These are phyloP conservation scores for Xylaria arbuscula DNA, from an alignment of 2,329 filamentous ascomycete species.

Conservation along the genomic window DNA sequence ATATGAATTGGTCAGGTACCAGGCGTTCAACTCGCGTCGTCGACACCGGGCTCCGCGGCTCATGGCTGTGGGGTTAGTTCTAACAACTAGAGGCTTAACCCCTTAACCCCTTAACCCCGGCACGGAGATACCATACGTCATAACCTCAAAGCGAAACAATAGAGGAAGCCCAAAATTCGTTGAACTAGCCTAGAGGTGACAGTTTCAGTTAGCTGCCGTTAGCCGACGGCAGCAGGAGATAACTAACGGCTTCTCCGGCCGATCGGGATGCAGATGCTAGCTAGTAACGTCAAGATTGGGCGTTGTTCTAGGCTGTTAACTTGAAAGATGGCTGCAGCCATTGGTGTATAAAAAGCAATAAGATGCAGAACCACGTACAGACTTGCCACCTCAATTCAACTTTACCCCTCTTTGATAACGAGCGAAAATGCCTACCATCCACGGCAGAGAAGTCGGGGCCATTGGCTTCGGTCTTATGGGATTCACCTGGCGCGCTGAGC, in stretches of 20 bases:
- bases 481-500: slow-evolving; percentile 46
- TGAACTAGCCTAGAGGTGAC: neutral
- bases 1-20: neutral
- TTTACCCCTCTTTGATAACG: neutral
- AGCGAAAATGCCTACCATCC: slow-evolving; percentile 42
- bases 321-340: neutral
- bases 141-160: slow-evolving; percentile 7
- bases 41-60: neutral
- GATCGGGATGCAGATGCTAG: neutral
- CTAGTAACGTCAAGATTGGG: neutral
- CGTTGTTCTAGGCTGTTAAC: neutral
- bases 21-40: neutral
- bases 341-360: neutral
- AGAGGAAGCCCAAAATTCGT: too few relatives aligned
- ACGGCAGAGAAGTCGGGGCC: slow-evolving; percentile 44
- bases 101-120: neutral
- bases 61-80: neutral
- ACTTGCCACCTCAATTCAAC: neutral
- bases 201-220: neutral
- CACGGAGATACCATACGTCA: neutral
- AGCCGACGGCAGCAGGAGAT: neutral
- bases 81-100: too few relatives aligned
- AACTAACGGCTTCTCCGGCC: slow-evolving; percentile 2
- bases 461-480: slow-evolving; percentile 48
- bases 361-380: neutral